Evolutionary conservation across 352 stramenopile species (phyloP).

Genomic region (Globisporangium abappressorium): DNA sequence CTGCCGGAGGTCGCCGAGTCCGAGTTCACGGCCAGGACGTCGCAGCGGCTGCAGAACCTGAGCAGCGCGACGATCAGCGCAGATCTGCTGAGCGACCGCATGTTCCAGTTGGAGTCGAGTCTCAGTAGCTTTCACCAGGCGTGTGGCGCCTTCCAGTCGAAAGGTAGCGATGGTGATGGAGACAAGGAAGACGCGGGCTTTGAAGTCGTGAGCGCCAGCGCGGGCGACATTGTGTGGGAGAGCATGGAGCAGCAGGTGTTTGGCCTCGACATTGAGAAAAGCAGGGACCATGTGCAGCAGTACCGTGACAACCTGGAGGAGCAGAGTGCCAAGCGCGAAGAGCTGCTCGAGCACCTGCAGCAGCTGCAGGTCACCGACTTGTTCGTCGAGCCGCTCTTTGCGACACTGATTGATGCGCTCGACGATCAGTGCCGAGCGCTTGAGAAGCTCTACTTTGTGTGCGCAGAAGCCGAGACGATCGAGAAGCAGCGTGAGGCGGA

Average conservation of each 20-base stretch:
- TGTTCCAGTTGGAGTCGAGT: slow-evolving; percentile 86
- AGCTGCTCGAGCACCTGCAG: slow-evolving; percentile 51
- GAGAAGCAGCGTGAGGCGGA: slow-evolving; percentile 55
- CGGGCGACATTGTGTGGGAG: slow-evolving; percentile 61
- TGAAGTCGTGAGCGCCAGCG: slow-evolving; percentile 21
- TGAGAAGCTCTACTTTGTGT: slow-evolving; percentile 53
- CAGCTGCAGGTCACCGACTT: slow-evolving; percentile 39
- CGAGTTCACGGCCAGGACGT: slow-evolving; percentile 35
- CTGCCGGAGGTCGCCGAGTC: slow-evolving; percentile 68
- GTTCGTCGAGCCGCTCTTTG: slow-evolving; percentile 38
- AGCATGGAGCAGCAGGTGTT: slow-evolving; percentile 79
- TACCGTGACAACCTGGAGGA: slow-evolving; percentile 71
- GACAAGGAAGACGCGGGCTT: slow-evolving; percentile 20
- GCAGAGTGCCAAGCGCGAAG: slow-evolving; percentile 61
- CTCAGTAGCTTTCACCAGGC: slow-evolving; percentile 73
- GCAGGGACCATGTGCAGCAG: slow-evolving; percentile 69
- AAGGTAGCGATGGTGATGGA: slow-evolving; percentile 10
- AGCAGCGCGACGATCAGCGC: slow-evolving; percentile 80
- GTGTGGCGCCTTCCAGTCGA: slow-evolving; percentile 36
- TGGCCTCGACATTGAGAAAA: slow-evolving; percentile 71
- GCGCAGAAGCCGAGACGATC: slow-evolving; percentile 45
- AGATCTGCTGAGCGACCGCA: slow-evolving; percentile 83
- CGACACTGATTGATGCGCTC: slow-evolving; percentile 27
- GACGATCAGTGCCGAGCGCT: slow-evolving; percentile 46
- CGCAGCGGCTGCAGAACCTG: slow-evolving; percentile 60